Percentiles rank a stretch among this genome's conserved stretches.
phyloP scores from a whole-genome alignment of 768 basidiomycete species.

The Tricholoma bakamatsutake region DNA sequence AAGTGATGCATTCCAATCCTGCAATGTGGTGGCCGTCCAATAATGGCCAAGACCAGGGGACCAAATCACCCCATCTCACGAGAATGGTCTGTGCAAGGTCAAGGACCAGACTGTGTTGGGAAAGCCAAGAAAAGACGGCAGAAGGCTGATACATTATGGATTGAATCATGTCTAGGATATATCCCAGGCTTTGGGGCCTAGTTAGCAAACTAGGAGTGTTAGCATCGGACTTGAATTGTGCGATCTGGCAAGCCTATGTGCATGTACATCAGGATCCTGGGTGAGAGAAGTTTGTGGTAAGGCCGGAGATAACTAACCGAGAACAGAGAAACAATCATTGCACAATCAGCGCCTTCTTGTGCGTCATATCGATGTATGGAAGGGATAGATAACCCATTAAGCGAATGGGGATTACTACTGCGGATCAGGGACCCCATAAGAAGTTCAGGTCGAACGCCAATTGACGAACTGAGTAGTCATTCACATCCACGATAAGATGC shows the following conservation, averaged over 20 bases:
- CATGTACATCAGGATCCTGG: neutral
- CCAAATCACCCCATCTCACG: slow-evolving; percentile 49
- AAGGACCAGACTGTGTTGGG: slow-evolving; percentile 19
- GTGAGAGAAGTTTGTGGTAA: neutral
- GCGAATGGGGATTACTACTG: slow-evolving; percentile 3
- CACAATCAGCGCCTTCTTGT: slow-evolving; percentile 27
- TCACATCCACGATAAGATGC: neutral
- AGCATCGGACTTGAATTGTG: slow-evolving; percentile 1
- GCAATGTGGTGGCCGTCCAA: slow-evolving; percentile 53
- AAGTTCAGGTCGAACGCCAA: slow-evolving; percentile 11
- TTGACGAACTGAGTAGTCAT: neutral
- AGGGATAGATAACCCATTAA: slow-evolving; percentile 9
- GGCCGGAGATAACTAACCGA: slow-evolving; percentile 23
- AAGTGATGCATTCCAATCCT: slow-evolving; percentile 42
- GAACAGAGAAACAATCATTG: slow-evolving; percentile 38
- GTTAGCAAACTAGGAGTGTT: slow-evolving; percentile 17
- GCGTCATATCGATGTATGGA: slow-evolving; percentile 9
- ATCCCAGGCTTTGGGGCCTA: slow-evolving; percentile 42
- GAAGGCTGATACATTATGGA: slow-evolving; percentile 28
- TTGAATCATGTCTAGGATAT: slow-evolving; percentile 40
- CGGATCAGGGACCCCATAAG: slow-evolving; percentile 18
- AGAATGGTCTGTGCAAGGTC: slow-evolving; percentile 45
- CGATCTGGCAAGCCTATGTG: slow-evolving; percentile 18
- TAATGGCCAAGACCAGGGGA: slow-evolving; percentile 61
- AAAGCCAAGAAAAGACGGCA: slow-evolving; percentile 11